Conservation (phyloP, 257 asterid species). For the Cinchona pubescens region DNA sequence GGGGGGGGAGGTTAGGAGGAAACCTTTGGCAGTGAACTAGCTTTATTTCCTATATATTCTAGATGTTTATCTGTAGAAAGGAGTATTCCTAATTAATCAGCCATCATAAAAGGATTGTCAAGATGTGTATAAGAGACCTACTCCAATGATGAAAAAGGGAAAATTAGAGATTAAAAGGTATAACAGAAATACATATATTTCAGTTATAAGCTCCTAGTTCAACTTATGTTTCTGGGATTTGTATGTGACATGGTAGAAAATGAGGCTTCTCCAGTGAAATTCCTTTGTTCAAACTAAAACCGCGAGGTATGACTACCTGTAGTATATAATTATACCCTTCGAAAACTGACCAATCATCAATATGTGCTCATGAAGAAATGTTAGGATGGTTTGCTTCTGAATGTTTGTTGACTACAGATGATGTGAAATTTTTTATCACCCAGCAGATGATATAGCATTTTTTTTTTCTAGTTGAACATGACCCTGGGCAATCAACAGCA, state of each 20-base stretch:
- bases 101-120: too few relatives aligned
- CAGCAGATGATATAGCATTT: neutral
- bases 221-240: neutral
- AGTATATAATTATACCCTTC: neutral
- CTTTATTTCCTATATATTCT: neutral
- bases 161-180: neutral
- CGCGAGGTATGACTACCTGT: neutral
- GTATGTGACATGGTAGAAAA: neutral
- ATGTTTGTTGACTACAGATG: neutral
- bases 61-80: neutral
- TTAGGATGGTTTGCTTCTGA: neutral
- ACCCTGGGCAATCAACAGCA: too few relatives aligned
- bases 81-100: too few relatives aligned
- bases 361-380: too few relatives aligned
- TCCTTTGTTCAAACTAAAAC: neutral
- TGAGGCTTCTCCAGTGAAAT: slow-evolving; percentile 1
- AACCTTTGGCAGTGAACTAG: neutral
- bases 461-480: too few relatives aligned
- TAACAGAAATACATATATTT: neutral
- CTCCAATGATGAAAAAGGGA: neutral
- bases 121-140: too few relatives aligned
- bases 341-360: neutral
- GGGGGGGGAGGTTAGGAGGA: too few relatives aligned
- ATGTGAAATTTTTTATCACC: neutral
- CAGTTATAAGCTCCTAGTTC: neutral